Evolutionary conservation across 2,329 filamentous ascomycete genomes (phyloP).

Genomic region (Alternaria rosae): DNA sequence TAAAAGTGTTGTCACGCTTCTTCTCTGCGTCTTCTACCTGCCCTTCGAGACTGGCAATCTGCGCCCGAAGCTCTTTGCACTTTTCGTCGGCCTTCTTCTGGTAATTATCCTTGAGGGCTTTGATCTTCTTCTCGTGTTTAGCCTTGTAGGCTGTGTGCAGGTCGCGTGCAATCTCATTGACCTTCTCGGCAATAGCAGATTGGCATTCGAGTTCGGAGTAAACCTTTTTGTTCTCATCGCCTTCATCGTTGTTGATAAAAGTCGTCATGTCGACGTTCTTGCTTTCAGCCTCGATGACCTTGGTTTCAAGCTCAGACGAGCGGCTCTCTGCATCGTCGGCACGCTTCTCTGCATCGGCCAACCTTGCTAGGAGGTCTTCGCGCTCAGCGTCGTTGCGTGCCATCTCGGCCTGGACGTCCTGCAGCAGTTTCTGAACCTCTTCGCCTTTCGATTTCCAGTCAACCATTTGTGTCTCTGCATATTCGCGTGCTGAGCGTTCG

Average conservation of each 20-base stretch:
- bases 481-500: constrained; percentile 73
- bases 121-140: constrained; percentile 96
- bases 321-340: constrained; percentile 77
- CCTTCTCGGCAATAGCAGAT: constrained; percentile 85
- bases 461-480: constrained; percentile 75
- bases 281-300: constrained; percentile 62
- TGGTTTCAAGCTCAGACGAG: constrained; percentile 71
- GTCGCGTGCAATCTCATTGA: constrained; percentile 76
- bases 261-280: constrained; percentile 78
- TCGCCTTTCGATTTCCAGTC: constrained; percentile 84
- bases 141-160: constrained; percentile 93
- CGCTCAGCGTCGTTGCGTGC: constrained; percentile 79
- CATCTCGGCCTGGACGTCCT: constrained; percentile 82
- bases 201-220: constrained; percentile 56
- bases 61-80: constrained; percentile 76
- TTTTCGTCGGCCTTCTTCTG: constrained; percentile 90
- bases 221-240: constrained; percentile 41
- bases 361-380: constrained; percentile 76
- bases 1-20: constrained; percentile 71
- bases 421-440: constrained; percentile 84
- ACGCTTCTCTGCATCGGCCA: constrained; percentile 77
- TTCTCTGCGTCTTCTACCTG: constrained; percentile 78
- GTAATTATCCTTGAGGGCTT: constrained; percentile 82
- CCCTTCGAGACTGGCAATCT: constrained; percentile 71
- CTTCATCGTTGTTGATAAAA: constrained; percentile 48